Percentiles rank a stretch among this genome's conserved stretches.
Evolutionary conservation across 805 yeast genomes (phyloP).

Genomic region (Middelhovenomyces tepae): DNA sequence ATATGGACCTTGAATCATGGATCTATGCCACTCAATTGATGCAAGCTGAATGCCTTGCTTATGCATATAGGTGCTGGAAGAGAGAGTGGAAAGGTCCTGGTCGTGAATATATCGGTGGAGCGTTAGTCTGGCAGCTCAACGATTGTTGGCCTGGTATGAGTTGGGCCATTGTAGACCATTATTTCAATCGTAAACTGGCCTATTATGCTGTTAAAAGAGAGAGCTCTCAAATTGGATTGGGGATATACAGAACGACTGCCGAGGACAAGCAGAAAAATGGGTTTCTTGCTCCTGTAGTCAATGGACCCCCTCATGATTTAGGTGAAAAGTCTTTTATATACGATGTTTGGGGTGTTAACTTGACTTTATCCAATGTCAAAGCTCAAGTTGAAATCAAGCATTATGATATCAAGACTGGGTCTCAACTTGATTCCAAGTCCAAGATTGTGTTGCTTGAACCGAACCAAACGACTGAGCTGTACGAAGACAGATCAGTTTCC

Average conservation of each 20-base stretch:
- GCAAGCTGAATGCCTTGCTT: slow-evolving; percentile 43
- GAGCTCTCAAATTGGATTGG: slow-evolving; percentile 27
- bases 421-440: slow-evolving; percentile 12
- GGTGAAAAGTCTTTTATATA: slow-evolving; percentile 21
- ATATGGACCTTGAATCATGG: slow-evolving; percentile 34
- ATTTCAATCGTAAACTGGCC: slow-evolving; percentile 36
- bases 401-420: slow-evolving; percentile 30
- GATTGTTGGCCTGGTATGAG: slow-evolving; percentile 47
- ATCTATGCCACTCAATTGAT: slow-evolving; percentile 44
- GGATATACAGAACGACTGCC: slow-evolving; percentile 30
- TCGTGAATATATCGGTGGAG: slow-evolving; percentile 35
- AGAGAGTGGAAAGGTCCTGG: slow-evolving; percentile 35
- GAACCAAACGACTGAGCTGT: slow-evolving; percentile 29
- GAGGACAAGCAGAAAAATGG: no score
- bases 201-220: slow-evolving; percentile 42
- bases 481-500: slow-evolving; percentile 13
- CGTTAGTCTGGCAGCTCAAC: slow-evolving; percentile 46
- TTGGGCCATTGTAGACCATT: slow-evolving; percentile 42
- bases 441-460: slow-evolving; percentile 11
- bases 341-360: slow-evolving; percentile 37
- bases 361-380: slow-evolving; percentile 17
- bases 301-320: no score
- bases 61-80: slow-evolving; percentile 41
- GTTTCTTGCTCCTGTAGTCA: no score
- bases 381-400: slow-evolving; percentile 25